phyloP scores from a whole-genome alignment of 2,329 filamentous ascomycete species.

The Colletotrichum phormii region DNA sequence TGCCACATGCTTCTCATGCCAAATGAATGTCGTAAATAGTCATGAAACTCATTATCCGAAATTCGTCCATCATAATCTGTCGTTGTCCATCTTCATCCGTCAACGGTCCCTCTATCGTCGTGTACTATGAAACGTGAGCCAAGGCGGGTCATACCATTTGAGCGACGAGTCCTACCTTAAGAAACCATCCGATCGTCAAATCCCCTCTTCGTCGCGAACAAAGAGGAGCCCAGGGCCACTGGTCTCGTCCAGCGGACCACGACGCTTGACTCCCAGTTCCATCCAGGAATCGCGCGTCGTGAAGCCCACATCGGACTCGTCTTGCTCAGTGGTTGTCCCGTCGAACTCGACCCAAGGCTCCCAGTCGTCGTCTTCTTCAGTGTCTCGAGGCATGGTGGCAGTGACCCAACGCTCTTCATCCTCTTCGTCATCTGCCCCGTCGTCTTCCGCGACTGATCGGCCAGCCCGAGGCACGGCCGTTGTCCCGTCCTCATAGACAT shows the following conservation, averaged over 20 bases:
- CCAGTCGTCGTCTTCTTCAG: neutral
- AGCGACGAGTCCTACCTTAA: neutral
- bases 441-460: conserved; percentile 3
- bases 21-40: conserved; percentile 7
- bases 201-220: neutral
- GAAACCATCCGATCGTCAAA: neutral
- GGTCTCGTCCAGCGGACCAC: conserved; percentile 1
- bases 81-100: neutral
- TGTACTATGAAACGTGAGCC: neutral
- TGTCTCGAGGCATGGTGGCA: neutral
- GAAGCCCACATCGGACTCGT: conserved; percentile 1
- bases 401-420: neutral
- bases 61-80: neutral
- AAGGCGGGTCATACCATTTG: neutral
- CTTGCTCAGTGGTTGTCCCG: neutral
- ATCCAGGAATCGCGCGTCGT: conserved; percentile 13
- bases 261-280: conserved; percentile 5
- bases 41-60: neutral
- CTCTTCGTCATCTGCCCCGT: neutral
- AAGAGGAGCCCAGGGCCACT: neutral
- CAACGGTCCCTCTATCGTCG: neutral
- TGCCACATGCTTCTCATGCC: neutral
- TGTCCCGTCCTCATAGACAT: conserved; percentile 30
- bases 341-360: conserved; percentile 11
- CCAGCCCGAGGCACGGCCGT: conserved; percentile 5